phyloP scores from a whole-genome alignment of 768 basidiomycete species.

The Leccinum pellstonianum region DNA sequence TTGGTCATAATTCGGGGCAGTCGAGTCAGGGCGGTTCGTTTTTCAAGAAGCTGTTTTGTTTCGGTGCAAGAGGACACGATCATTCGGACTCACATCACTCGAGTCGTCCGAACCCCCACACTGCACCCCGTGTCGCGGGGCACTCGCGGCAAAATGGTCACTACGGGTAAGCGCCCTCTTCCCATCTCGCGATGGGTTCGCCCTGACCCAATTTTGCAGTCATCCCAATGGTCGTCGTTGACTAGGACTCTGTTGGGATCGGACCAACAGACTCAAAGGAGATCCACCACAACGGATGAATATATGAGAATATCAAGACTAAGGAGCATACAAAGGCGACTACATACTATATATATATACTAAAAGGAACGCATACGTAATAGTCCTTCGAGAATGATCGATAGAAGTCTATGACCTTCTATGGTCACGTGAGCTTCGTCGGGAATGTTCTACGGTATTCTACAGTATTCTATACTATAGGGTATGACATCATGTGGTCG shows the following conservation, averaged over 20 bases:
- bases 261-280: too few relatives aligned
- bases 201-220: not conserved
- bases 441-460: too few relatives aligned
- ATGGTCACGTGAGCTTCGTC: too few relatives aligned
- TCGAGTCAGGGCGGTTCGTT: not conserved
- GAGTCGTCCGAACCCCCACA: not conserved
- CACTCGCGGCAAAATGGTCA: not conserved
- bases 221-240: not conserved
- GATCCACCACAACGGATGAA: too few relatives aligned
- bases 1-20: not conserved
- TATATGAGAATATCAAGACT: too few relatives aligned
- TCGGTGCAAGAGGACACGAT: not conserved
- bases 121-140: not conserved
- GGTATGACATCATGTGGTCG: too few relatives aligned
- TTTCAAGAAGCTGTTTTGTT: not conserved
- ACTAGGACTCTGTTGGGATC: not conserved
- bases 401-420: too few relatives aligned
- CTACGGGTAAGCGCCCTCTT: not conserved
- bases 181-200: not conserved
- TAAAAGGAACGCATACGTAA: too few relatives aligned
- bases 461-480: too few relatives aligned
- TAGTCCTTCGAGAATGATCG: too few relatives aligned
- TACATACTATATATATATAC: too few relatives aligned
- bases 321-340: too few relatives aligned
- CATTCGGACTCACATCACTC: not conserved